A percentile compares a stretch with the other conserved stretches of the same genome.
These are phyloP conservation scores for Xylariales sp. DNA, from an alignment of 2,329 filamentous ascomycete genomes.

Conservation along the genomic window DNA sequence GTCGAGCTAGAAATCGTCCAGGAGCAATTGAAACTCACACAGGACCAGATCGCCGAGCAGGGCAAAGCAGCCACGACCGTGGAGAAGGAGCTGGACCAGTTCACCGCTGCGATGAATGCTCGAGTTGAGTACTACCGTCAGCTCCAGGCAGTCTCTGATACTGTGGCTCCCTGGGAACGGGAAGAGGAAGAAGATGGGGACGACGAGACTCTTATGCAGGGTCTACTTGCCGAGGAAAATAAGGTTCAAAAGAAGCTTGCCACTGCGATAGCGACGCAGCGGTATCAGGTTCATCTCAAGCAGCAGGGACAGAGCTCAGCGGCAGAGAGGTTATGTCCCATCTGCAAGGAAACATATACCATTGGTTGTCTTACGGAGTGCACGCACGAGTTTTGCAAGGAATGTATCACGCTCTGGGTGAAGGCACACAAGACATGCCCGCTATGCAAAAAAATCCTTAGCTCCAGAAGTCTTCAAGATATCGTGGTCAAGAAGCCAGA, in stretches of 20 bases:
- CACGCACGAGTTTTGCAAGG: constrained; percentile 88
- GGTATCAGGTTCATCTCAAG: constrained; percentile 61
- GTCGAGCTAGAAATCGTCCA: constrained; percentile 63
- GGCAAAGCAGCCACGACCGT: constrained; percentile 42
- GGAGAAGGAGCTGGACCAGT: constrained; percentile 70
- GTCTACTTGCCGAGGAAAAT: constrained; percentile 41
- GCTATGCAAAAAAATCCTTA: constrained; percentile 70
- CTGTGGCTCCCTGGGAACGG: constrained; percentile 70
- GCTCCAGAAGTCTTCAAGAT: constrained; percentile 67
- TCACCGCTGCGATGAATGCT: constrained; percentile 75
- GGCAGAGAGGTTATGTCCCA: constrained; percentile 73
- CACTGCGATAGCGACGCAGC: constrained; percentile 63
- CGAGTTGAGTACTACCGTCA: constrained; percentile 88
- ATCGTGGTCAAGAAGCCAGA: constrained; percentile 79
- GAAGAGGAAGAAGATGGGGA: constrained; percentile 49
- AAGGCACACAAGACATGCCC: constrained; percentile 71
- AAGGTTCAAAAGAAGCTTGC: constrained; percentile 54
- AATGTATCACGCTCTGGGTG: constrained; percentile 80
- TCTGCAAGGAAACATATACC: constrained; percentile 74
- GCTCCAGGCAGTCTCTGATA: constrained; percentile 86
- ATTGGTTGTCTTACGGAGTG: constrained; percentile 81
- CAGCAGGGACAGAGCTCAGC: constrained; percentile 55
- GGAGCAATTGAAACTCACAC: constrained; percentile 56
- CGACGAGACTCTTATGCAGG: constrained; percentile 30
- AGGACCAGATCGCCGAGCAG: constrained; percentile 48